Evolutionary conservation across 306 rosid genomes (phyloP), one percentile per base, ranked within the genome.

Genomic region (Macrotyloma uniflorum): DNA sequence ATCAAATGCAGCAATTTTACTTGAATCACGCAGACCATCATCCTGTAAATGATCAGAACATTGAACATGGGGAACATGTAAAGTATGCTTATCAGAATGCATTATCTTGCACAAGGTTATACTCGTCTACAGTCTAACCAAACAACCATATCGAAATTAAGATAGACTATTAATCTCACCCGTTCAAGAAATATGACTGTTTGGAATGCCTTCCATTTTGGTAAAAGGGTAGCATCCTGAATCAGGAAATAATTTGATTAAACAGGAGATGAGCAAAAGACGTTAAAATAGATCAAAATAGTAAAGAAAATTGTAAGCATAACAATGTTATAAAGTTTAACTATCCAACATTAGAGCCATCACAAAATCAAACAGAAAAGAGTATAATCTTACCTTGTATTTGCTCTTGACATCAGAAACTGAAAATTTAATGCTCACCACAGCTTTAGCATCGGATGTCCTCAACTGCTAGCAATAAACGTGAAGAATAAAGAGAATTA

Each of bases 1-100:
- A 91, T 95, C 98, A 88, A 95, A 95, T 77, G 98, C 98, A 13
- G 98, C 98, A 79, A 95, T 88, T 89, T 95, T 95, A 75, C 86
- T 90, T 69, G 97, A 95, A 82, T 87, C 88, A 69, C 64, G 86
- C 20, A 89, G 88, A 68, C 97, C 92, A 50, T 86, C 93, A 79
- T 92, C 98, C 97, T 90, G 88, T 63, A 78, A 47, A 78, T 73
- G 67, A 77, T 82, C 35, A 75, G 70, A 62, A 61, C 49, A 45
- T 66, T 40, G 24, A 77, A 72, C 19, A 61, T 30, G 23, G n/a
- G 49, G 64, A 43, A 49, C 38, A 14, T 38, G 81, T 64, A 55
- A 75, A 63, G 51, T 3, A 67, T 22, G n/a, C 5, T 61, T 32
- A 51, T 53, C 57, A 74, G 32, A 24, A 28, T 54, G 62, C 74